Evolutionary conservation across 2,329 filamentous ascomycete genomes (phyloP).

Genomic region (Lecanoromycetidae sp.): DNA sequence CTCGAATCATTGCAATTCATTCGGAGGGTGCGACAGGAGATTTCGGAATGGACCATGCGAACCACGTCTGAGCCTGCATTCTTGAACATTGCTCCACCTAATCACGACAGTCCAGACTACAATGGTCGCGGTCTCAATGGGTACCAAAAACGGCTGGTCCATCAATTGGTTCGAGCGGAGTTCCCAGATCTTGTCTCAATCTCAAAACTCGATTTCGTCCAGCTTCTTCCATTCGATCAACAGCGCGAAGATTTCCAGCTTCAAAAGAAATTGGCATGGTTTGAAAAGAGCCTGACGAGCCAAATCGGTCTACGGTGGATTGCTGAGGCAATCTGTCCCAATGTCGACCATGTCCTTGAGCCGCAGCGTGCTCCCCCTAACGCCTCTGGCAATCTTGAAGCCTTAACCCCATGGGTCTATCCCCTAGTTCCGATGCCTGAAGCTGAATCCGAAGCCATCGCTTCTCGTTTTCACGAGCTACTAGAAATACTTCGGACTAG

Average conservation of each 20-base stretch:
- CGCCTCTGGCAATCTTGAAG: slow-evolving; percentile 4
- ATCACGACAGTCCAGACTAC: slow-evolving; percentile 10
- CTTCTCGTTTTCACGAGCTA: slow-evolving; percentile 20
- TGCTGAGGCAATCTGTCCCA: slow-evolving; percentile 30
- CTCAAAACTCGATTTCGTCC: slow-evolving; percentile 29
- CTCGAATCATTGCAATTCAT: slow-evolving; percentile 42
- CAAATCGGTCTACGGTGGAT: slow-evolving; percentile 36
- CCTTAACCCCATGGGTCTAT: neutral
- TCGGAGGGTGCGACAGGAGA: slow-evolving; percentile 18
- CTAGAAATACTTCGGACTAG: slow-evolving; percentile 33
- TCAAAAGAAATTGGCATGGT: slow-evolving; percentile 22
- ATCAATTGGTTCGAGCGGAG: slow-evolving; percentile 54
- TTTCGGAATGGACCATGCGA: slow-evolving; percentile 11
- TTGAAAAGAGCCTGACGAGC: slow-evolving; percentile 24
- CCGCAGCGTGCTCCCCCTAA: neutral
- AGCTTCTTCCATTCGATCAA: slow-evolving; percentile 29
- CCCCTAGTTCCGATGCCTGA: neutral
- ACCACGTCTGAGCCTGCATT: slow-evolving; percentile 21
- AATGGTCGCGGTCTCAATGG: slow-evolving; percentile 33
- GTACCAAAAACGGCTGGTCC: slow-evolving; percentile 53
- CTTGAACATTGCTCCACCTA: slow-evolving; percentile 25
- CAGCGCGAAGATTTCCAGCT: slow-evolving; percentile 25
- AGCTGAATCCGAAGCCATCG: neutral
- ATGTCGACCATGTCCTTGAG: slow-evolving; percentile 4
- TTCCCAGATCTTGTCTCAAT: slow-evolving; percentile 35